These are phyloP conservation scores for Neoboletus brunneissimus DNA, from an alignment of 768 basidiomycete species.

Conservation along the genomic window DNA sequence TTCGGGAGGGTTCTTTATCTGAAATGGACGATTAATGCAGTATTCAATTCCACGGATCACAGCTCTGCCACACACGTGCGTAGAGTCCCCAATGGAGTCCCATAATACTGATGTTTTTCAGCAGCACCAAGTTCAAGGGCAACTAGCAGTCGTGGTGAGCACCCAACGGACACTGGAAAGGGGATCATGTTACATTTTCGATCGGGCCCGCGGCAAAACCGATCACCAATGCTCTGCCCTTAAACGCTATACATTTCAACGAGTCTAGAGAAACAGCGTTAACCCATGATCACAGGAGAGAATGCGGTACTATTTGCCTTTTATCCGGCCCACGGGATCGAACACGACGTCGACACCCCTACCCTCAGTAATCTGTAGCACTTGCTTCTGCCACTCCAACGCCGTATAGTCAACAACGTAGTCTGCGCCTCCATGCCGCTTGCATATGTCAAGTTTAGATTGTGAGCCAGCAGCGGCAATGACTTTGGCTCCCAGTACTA, in stretches of 20 bases:
- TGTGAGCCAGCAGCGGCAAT: slow-evolving; percentile 88
- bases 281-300: background rate
- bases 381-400: slow-evolving; percentile 86
- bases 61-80: slow-evolving; percentile 43
- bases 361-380: slow-evolving; percentile 76
- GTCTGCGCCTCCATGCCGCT: slow-evolving; percentile 78
- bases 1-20: slow-evolving; percentile 65
- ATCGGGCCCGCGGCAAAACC: slow-evolving; percentile 48
- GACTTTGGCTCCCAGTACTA: slow-evolving; percentile 88
- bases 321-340: slow-evolving; percentile 82
- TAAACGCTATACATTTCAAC: slow-evolving; percentile 92
- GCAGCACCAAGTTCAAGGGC: slow-evolving; percentile 76
- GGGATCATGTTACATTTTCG: slow-evolving; percentile 15
- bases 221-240: slow-evolving; percentile 88
- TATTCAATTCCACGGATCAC: background rate
- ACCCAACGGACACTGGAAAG: background rate
- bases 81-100: slow-evolving; percentile 91
- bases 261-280: slow-evolving; percentile 48
- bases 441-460: slow-evolving; percentile 77
- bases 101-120: slow-evolving; percentile 82
- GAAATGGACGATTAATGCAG: background rate
- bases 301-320: slow-evolving; percentile 39
- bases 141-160: slow-evolving; percentile 45
- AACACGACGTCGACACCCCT: slow-evolving; percentile 86
- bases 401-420: slow-evolving; percentile 75